Evolutionary conservation across 495 filamentous ascomycete genomes (phyloP), one percentile per base, ranked within the genome.

Genomic region (Penicillium odoratum): DNA sequence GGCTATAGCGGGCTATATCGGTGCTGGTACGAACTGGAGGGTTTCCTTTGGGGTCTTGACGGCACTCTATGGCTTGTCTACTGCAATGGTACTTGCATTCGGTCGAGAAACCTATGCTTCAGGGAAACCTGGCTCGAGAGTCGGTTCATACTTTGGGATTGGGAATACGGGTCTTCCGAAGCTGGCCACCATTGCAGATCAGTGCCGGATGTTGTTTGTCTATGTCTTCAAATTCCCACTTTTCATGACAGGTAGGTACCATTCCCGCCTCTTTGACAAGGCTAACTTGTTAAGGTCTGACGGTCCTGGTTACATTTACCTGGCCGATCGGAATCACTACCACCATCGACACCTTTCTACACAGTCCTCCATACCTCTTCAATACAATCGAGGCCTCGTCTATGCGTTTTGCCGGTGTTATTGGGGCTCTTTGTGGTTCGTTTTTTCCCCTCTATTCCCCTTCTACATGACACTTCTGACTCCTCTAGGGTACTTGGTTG

Each of bases 131-230:
- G 52, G 45, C 9, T 63, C 68, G 6, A 61, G 66, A 1, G 9
- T 68, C 2, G 57, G 57, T 13, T 77, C 79, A 2, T 83, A 83
- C 54, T 79, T 78, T 21, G 81, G 82, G 4, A 75, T 84, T 62
- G 80, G 81, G 34, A 78, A 68, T 46, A 67, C 69, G 10, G 68
- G 60, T 11, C 62, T 70, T 5, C 64, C 62, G 29, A 71, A 68
- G 42, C 18, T 40, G 5, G 36, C 62, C 0, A 73, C 67, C 0
- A 34, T 76, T 18, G 26, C 21, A 15, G 55, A 64, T 34, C 67
- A 67, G 61, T 61, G 60, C 13, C 62, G 57, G 36, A 68, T 31
- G 1, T 31, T 76, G n/a, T 52, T 69, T 1, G 49, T 65, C 9
- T 71, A 73, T 57, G 65, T 74, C 4, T 73, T 74, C 63, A 66